These are phyloP conservation scores for Tinospora cordifolia DNA, from an alignment of 164 flowering plant species.

Conservation along the genomic window DNA sequence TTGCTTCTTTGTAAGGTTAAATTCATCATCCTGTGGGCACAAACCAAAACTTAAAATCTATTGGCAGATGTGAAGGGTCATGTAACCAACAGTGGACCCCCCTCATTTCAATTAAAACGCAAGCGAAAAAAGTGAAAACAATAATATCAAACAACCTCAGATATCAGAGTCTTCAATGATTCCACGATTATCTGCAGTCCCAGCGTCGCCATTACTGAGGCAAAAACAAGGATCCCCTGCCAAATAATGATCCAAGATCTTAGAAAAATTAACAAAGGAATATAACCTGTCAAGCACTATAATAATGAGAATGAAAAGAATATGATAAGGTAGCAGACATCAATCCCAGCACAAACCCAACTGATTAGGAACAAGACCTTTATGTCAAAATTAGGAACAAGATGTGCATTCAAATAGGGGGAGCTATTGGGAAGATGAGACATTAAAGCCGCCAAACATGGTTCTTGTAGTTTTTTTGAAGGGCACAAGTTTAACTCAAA, in stretches of 20 bases:
- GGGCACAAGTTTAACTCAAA: neutral
- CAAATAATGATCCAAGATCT: constrained; percentile 2
- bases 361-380: no score
- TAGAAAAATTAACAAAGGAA: no score
- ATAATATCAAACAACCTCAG: constrained; percentile 45
- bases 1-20: constrained; percentile 55
- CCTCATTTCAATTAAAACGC: neutral
- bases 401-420: neutral
- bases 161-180: constrained; percentile 50
- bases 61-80: neutral
- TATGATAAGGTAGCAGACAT: no score
- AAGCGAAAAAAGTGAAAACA: neutral
- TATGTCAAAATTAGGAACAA: neutral
- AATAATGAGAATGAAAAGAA: no score
- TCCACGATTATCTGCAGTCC: constrained; percentile 89
- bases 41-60: neutral
- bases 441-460: no score
- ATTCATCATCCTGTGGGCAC: constrained; percentile 38
- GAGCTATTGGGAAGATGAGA: neutral
- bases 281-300: no score
- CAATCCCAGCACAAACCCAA: no score
- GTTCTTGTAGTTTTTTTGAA: neutral
- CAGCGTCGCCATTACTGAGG: constrained; percentile 89
- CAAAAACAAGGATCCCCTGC: constrained; percentile 94
- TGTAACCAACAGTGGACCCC: neutral